These are phyloP conservation scores for Circinella umbellata DNA, from an alignment of 371 early-diverging fungal genomes.

Conservation along the genomic window DNA sequence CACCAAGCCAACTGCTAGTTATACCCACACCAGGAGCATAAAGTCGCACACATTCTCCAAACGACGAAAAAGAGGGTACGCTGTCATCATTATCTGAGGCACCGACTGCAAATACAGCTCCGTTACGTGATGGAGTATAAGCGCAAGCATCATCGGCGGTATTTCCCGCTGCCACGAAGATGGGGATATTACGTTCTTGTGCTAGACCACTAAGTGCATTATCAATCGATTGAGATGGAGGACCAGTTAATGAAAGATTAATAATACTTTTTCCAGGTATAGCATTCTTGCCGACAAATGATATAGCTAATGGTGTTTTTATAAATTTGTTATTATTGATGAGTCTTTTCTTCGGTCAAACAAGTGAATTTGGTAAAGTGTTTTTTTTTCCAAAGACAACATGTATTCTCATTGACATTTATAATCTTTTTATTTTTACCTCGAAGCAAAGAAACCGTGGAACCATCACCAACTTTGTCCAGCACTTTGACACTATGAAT, in stretches of 20 bases:
- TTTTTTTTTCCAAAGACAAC: background rate
- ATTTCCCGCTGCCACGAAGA: constrained; percentile 80
- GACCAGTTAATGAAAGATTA: constrained; percentile 70
- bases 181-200: constrained; percentile 40
- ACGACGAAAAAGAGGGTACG: constrained; percentile 54
- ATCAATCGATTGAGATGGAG: constrained; percentile 39
- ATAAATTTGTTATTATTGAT: background rate
- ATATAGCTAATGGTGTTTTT: constrained; percentile 36
- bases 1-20: constrained; percentile 52
- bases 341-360: constrained; percentile 32
- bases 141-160: constrained; percentile 67
- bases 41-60: constrained; percentile 63
- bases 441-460: constrained; percentile 36
- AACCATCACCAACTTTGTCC: constrained; percentile 54
- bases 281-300: constrained; percentile 42
- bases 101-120: constrained; percentile 73
- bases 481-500: constrained; percentile 73
- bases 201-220: constrained; percentile 52
- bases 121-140: constrained; percentile 68
- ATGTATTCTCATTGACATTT: background rate
- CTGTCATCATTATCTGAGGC: constrained; percentile 52
- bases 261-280: constrained; percentile 40
- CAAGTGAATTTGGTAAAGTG: no score
- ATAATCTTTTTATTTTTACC: constrained; percentile 29
- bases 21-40: constrained; percentile 60